Percentiles rank a stretch among this genome's conserved stretches.
Evolutionary conservation across 768 basidiomycete species (phyloP).

Genomic region (Boletus sensibilis): DNA sequence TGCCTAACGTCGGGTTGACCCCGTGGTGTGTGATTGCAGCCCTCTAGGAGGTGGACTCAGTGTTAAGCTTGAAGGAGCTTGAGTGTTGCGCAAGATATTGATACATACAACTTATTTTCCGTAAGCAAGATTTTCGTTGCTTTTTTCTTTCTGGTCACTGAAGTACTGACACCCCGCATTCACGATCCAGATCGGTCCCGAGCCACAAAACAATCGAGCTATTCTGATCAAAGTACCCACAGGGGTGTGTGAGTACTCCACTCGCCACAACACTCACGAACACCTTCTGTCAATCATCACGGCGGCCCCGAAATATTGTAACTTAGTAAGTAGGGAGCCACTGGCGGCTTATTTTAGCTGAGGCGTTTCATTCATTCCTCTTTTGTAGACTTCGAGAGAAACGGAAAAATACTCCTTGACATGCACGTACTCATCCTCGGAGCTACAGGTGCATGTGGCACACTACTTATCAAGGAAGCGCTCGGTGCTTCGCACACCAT

Average conservation of each 20-base stretch:
- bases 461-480: slow-evolving; percentile 54
- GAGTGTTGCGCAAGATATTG: background rate
- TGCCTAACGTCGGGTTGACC: background rate
- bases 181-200: background rate
- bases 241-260: background rate
- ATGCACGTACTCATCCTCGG: slow-evolving; percentile 69
- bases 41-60: background rate
- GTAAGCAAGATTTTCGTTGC: background rate
- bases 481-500: slow-evolving; percentile 47
- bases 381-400: slow-evolving; percentile 2
- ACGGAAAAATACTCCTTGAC: background rate
- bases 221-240: background rate
- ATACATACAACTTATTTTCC: background rate
- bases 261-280: background rate
- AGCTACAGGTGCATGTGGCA: slow-evolving; percentile 62
- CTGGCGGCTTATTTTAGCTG: background rate
- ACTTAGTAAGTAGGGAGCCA: background rate
- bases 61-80: background rate
- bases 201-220: background rate
- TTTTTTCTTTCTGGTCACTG: background rate
- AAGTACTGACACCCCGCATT: background rate
- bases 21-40: background rate
- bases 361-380: background rate
- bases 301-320: background rate
- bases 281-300: background rate